A percentile compares a stretch with the other conserved stretches of the same genome.
phyloP scores from a whole-genome alignment of 2,329 filamentous ascomycete genomes.

The Pyrenophora seminiperda region DNA sequence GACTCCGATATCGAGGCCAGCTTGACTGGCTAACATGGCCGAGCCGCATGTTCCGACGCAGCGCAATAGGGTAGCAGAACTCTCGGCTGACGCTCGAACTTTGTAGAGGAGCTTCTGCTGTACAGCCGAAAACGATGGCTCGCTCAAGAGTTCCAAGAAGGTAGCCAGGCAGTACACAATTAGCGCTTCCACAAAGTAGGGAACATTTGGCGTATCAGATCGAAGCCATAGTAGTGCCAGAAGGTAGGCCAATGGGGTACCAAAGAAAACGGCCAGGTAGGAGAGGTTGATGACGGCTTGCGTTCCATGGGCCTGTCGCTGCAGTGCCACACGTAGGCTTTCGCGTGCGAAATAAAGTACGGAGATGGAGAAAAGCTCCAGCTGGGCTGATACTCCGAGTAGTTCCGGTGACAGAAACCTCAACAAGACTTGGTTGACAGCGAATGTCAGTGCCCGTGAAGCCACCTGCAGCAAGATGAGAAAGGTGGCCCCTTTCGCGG shows the following conservation, averaged over 20 bases:
- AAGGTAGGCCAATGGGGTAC: slow-evolving; percentile 65
- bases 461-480: slow-evolving; percentile 86
- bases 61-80: slow-evolving; percentile 76
- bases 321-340: slow-evolving; percentile 86
- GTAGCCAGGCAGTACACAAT: slow-evolving; percentile 62
- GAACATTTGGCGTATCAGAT: slow-evolving; percentile 59
- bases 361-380: slow-evolving; percentile 90
- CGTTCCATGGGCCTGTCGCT: slow-evolving; percentile 67
- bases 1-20: slow-evolving; percentile 67
- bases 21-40: slow-evolving; percentile 66
- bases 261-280: slow-evolving; percentile 75
- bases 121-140: slow-evolving; percentile 87
- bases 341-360: slow-evolving; percentile 95
- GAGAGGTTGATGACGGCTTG: slow-evolving; percentile 89
- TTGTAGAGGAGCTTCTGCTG: slow-evolving; percentile 82
- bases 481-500: slow-evolving; percentile 76
- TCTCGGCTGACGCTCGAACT: slow-evolving; percentile 81
- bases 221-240: slow-evolving; percentile 72
- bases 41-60: slow-evolving; percentile 75
- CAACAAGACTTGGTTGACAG: slow-evolving; percentile 88
- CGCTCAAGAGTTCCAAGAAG: slow-evolving; percentile 76
- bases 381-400: slow-evolving; percentile 83
- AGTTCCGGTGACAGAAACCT: slow-evolving; percentile 84
- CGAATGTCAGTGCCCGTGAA: slow-evolving; percentile 87
- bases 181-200: slow-evolving; percentile 66